Evolutionary conservation across 2,329 filamentous ascomycete species (phyloP).

Genomic region (Nemania abortiva): DNA sequence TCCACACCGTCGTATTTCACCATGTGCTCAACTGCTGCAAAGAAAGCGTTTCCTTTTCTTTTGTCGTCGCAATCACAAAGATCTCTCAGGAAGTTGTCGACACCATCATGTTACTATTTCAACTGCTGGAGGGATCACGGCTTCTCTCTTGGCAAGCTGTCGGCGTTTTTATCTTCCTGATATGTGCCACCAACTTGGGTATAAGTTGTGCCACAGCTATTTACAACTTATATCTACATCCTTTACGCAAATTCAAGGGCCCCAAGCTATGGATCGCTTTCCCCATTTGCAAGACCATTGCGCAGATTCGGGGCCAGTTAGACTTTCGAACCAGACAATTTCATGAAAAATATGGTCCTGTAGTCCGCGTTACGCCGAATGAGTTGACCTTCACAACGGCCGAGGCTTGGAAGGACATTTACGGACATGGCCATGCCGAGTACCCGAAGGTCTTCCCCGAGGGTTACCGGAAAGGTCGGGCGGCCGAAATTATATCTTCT

Average conservation of each 20-base stretch:
- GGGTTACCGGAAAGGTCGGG: neutral
- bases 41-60: no score
- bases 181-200: neutral
- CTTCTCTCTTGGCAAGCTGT: neutral
- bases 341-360: neutral
- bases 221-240: neutral
- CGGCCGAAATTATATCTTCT: neutral
- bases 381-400: neutral
- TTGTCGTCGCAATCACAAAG: neutral
- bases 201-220: neutral
- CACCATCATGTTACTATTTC: constrained; percentile 1
- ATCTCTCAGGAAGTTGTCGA: neutral
- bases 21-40: neutral
- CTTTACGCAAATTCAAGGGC: neutral
- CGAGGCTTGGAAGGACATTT: constrained; percentile 4
- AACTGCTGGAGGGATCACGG: neutral
- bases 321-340: neutral
- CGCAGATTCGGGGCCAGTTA: neutral
- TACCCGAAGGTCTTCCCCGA: neutral
- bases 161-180: neutral
- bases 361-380: constrained; percentile 1
- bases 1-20: neutral
- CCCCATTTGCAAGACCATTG: neutral
- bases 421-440: constrained; percentile 7
- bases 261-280: constrained; percentile 4